Evolutionary conservation across 164 flowering plant species (phyloP).

Genomic region (Piper betle): DNA sequence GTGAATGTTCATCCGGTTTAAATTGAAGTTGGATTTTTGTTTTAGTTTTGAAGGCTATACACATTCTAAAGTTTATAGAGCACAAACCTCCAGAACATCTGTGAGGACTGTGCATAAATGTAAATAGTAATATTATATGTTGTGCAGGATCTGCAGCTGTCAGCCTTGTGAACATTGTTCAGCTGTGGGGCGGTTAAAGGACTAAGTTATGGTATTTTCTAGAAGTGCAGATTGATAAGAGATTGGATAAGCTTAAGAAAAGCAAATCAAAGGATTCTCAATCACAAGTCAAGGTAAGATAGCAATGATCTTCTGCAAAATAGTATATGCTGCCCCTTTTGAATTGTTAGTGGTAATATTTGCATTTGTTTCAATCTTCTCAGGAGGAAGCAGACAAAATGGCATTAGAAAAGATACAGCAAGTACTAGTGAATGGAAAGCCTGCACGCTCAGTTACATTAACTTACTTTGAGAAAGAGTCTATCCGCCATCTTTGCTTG

Average conservation of each 20-base stretch:
- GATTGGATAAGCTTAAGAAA: constrained; percentile 83
- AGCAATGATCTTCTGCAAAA: constrained; percentile 4
- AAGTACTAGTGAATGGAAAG: constrained; percentile 82
- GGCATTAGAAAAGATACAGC: constrained; percentile 68
- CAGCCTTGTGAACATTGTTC: constrained; percentile 1
- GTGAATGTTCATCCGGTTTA: constrained; percentile 2
- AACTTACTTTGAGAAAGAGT: constrained; percentile 71
- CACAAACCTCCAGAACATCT: not conserved
- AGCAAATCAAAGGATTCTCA: constrained; percentile 71
- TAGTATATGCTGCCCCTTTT: not conserved
- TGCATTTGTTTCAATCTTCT: constrained; percentile 1
- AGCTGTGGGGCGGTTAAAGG: constrained; percentile 16
- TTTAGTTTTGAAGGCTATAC: no score
- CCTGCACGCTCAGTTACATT: constrained; percentile 84
- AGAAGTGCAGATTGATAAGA: constrained; percentile 91
- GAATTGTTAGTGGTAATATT: not conserved
- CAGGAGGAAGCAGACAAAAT: constrained; percentile 94
- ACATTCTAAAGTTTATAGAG: not conserved
- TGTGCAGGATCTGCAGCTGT: not conserved
- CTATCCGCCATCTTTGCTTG: constrained; percentile 76
- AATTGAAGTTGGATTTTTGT: not conserved
- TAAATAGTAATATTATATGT: not conserved
- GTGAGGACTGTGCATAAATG: not conserved
- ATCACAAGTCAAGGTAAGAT: constrained; percentile 64
- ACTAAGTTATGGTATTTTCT: constrained; percentile 24